These are phyloP conservation scores for Daldinia loculata DNA, from an alignment of 495 filamentous ascomycete species.

Conservation along the genomic window DNA sequence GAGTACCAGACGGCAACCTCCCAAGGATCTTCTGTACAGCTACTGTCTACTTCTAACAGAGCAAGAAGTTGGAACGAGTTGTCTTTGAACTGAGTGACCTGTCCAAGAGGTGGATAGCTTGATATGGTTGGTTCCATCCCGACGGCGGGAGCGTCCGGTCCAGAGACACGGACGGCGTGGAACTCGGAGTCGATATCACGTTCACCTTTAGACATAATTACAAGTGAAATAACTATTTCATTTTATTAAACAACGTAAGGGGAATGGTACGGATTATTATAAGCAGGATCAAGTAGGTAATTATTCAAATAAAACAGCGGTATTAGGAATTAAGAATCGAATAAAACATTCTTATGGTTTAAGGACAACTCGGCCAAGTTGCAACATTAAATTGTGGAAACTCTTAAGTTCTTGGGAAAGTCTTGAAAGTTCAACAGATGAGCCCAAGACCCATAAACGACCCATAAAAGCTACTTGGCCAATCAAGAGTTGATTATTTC, in stretches of 20 bases:
- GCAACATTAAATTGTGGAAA: constrained; percentile 1
- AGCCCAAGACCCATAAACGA: neutral
- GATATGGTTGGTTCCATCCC: constrained; percentile 47
- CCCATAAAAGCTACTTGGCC: constrained; percentile 22
- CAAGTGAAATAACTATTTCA: constrained; percentile 17
- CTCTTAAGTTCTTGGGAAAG: neutral
- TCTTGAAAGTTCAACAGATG: neutral
- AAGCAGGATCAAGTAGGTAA: neutral
- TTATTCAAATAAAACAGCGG: neutral
- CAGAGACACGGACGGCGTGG: constrained; percentile 35
- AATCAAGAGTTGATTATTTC: constrained; percentile 44
- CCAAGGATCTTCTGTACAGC: constrained; percentile 67
- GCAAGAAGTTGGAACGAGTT: constrained; percentile 69
- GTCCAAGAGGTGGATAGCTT: constrained; percentile 72
- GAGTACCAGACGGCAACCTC: constrained; percentile 83
- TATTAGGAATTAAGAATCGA: constrained; percentile 2
- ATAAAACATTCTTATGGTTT: neutral
- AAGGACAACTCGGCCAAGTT: neutral
- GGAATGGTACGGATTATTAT: neutral
- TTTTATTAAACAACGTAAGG: constrained; percentile 14
- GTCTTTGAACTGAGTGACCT: constrained; percentile 67
- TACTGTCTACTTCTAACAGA: constrained; percentile 71
- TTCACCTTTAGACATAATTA: constrained; percentile 13
- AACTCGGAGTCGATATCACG: constrained; percentile 30
- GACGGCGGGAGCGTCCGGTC: constrained; percentile 3